Percentiles rank a stretch among this genome's conserved stretches.
These are phyloP conservation scores for Tricladium varicosporioides DNA, from an alignment of 2,329 filamentous ascomycete species.

Conservation along the genomic window DNA sequence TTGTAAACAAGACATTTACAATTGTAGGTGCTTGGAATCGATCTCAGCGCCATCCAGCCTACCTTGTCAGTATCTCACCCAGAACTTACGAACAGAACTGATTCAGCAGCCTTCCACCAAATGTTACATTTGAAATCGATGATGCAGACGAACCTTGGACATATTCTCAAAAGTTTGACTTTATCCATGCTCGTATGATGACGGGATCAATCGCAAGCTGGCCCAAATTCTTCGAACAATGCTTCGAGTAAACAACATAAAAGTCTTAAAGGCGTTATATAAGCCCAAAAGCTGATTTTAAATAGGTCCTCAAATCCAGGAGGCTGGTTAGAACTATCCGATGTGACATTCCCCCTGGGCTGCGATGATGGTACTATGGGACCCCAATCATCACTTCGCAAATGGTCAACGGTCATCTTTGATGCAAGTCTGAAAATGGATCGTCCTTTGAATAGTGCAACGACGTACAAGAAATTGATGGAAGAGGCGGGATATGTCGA, in stretches of 20 bases:
- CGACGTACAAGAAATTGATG: slow-evolving; percentile 15
- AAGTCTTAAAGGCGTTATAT: too few species aligned
- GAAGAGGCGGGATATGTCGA: slow-evolving; percentile 24
- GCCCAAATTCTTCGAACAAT: slow-evolving; percentile 13
- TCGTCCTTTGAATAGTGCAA: slow-evolving; percentile 33
- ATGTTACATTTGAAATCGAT: slow-evolving; percentile 62
- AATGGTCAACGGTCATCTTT: slow-evolving; percentile 28
- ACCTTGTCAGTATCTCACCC: slow-evolving; percentile 18
- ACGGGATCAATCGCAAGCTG: slow-evolving; percentile 16
- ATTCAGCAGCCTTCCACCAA: slow-evolving; percentile 47
- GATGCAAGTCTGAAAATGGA: slow-evolving; percentile 33
- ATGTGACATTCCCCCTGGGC: slow-evolving; percentile 27
- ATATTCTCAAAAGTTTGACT: slow-evolving; percentile 52
- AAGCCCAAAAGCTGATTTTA: not conserved
- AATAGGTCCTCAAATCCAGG: slow-evolving; percentile 27
- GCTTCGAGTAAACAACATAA: slow-evolving; percentile 13
- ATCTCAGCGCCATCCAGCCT: slow-evolving; percentile 66
- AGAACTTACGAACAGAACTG: not conserved
- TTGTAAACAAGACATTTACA: slow-evolving; percentile 5
- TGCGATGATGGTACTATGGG: slow-evolving; percentile 35
- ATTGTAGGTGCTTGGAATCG: slow-evolving; percentile 48
- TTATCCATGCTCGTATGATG: slow-evolving; percentile 49
- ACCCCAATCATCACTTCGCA: slow-evolving; percentile 8
- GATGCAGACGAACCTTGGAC: slow-evolving; percentile 53
- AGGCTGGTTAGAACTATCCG: slow-evolving; percentile 35